Percentiles rank a stretch among this genome's conserved stretches.
Conservation (phyloP, 768 basidiomycete species). For the Krasilnikovozyma curviuscula region DNA sequence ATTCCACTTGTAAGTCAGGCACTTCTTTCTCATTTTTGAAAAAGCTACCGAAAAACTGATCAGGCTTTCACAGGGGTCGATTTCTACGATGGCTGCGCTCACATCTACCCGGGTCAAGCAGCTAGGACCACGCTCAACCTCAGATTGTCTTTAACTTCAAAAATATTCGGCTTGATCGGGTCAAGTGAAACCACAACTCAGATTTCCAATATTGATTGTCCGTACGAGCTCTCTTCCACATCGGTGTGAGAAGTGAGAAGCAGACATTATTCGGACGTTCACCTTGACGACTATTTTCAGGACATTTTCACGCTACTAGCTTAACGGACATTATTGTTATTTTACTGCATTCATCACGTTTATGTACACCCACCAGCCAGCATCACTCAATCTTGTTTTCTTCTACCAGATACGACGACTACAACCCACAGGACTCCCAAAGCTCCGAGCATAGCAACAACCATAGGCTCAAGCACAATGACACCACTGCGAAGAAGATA, state of each 20-base stretch:
- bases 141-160: background rate
- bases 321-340: too few species aligned
- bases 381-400: too few species aligned
- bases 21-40: background rate
- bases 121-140: conserved; percentile 6
- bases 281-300: too few species aligned
- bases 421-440: background rate
- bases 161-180: background rate
- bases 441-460: conserved; percentile 1
- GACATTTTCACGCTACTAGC: too few species aligned
- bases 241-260: too few species aligned
- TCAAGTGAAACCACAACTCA: background rate
- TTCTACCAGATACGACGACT: too few species aligned
- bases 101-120: conserved; percentile 22
- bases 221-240: too few species aligned
- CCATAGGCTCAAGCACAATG: background rate
- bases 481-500: background rate
- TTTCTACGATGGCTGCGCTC: conserved; percentile 62
- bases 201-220: conserved; percentile 7
- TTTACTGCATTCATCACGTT: too few species aligned
- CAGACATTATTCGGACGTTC: too few species aligned
- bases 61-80: conserved; percentile 35
- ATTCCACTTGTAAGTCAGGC: conserved; percentile 51
- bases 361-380: too few species aligned
- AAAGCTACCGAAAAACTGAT: background rate